Evolutionary conservation across 2,329 filamentous ascomycete species (phyloP).

Genomic region (Cordyceps javanica): DNA sequence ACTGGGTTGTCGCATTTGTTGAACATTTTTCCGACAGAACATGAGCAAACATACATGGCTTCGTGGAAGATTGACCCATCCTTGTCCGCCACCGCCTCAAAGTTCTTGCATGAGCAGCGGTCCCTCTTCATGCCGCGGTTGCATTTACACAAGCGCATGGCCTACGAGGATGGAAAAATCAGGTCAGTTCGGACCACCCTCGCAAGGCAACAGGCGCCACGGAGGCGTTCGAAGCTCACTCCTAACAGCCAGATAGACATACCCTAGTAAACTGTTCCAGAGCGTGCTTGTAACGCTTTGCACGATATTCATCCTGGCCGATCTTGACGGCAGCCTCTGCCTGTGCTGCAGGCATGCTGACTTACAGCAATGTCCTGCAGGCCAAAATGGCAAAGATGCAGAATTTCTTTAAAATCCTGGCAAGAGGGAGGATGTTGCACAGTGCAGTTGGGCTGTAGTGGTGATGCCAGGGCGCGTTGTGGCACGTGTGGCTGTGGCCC

Average conservation of each 20-base stretch:
- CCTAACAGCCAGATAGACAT: constrained; percentile 1
- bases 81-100: constrained; percentile 26
- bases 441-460: not conserved
- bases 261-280: constrained; percentile 33
- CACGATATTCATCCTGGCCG: constrained; percentile 28
- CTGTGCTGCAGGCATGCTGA: not conserved
- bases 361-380: not conserved
- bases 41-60: constrained; percentile 35
- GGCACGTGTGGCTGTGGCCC: constrained; percentile 7
- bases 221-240: not conserved
- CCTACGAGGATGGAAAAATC: constrained; percentile 19
- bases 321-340: constrained; percentile 25
- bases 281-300: constrained; percentile 28
- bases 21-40: constrained; percentile 30
- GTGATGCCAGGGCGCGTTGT: constrained; percentile 1
- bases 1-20: constrained; percentile 31
- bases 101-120: constrained; percentile 35
- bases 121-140: constrained; percentile 27
- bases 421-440: not conserved
- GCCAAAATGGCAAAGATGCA: not conserved
- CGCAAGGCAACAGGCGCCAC: not conserved
- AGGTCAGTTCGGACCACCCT: not conserved
- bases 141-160: constrained; percentile 31
- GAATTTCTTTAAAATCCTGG: not conserved
- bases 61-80: constrained; percentile 35